Evolutionary conservation across 2,329 filamentous ascomycete species (phyloP), one percentile per base, ranked within the genome.

Genomic region (Hypoxylon sp.): DNA sequence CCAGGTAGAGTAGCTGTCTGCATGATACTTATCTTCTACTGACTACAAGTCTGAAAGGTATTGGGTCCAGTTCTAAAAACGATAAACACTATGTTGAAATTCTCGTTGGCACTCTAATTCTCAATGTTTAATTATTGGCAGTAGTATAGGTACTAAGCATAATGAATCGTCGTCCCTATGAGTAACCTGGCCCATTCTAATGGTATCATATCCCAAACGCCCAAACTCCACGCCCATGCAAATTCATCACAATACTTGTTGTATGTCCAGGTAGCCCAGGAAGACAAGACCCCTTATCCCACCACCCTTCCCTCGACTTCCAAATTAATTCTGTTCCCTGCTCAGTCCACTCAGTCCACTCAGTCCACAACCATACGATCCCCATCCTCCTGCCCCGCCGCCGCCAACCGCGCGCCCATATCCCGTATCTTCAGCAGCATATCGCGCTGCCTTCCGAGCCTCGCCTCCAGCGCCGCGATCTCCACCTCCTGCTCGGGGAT

Each of bases 401-500:
- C 73, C 46, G 74, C 79, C 62, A 82, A 79, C 62, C 72, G 70
- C 8, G 77, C 68, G 0, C 85, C 84, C 44, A 84, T 80, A 28
- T 84, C 83, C 63, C 83, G 80, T 72, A 92, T 75, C 55, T 76
- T 76, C 57, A 78, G 80, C 58, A 92, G 77, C 66, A 89, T 81
- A 37, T 81, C 82, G 57, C 83, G 85, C 81, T 94, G 90, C 73
- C 79, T 80, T 70, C 77, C 77, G 44, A 93, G 89, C 72, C 85
- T 82, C 48, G 81, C 82, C 78, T 93, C 87, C 47, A 94, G 80
- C 69, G 87, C 84, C 37, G 72, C 76, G 19, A 94, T 90, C 81
- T 94, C 91, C 13, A 82, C 83, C 70, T 90, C 83, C 79, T 94
- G 92, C 75, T 93, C 89, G 59, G 83, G 83, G 13, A 89, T 79